Percentiles rank a stretch among this genome's conserved stretches.
phyloP scores from a whole-genome alignment of 768 basidiomycete species.

The Lenzites betulinus region DNA sequence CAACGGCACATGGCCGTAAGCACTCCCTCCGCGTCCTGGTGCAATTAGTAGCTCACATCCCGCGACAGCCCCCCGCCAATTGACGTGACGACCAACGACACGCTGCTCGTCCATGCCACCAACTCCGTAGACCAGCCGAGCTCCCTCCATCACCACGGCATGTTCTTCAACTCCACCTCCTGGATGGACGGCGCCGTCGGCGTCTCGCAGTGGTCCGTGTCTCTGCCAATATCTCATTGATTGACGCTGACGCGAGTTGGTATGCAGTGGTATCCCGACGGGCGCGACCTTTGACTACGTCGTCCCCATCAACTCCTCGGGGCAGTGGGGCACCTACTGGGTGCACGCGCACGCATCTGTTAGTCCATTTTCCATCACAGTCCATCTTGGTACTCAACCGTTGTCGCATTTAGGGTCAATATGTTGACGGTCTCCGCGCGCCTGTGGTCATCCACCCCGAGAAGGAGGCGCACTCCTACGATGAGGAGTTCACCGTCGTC shows the following conservation, averaged over 20 bases:
- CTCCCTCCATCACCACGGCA: conserved; percentile 90
- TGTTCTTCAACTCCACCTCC: conserved; percentile 86
- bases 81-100: conserved; percentile 69
- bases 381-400: not conserved
- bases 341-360: conserved; percentile 67
- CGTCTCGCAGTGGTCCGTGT: conserved; percentile 78
- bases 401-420: conserved; percentile 64
- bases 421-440: conserved; percentile 90
- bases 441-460: conserved; percentile 78
- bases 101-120: conserved; percentile 70
- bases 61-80: conserved; percentile 76
- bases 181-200: conserved; percentile 90
- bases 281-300: conserved; percentile 72
- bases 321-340: conserved; percentile 84
- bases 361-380: conserved; percentile 21
- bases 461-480: conserved; percentile 70
- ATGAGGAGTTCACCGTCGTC: conserved; percentile 87
- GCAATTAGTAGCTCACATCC: not conserved
- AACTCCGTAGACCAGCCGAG: conserved; percentile 71
- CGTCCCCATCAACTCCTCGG: conserved; percentile 66
- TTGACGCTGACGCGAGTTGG: not conserved
- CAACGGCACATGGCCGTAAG: conserved; percentile 94
- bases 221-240: not conserved
- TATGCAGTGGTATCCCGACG: conserved; percentile 73
- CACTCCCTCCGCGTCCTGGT: conserved; percentile 18